phyloP scores from a whole-genome alignment of 169 alveolate genomes.

The Babesia divergens region DNA sequence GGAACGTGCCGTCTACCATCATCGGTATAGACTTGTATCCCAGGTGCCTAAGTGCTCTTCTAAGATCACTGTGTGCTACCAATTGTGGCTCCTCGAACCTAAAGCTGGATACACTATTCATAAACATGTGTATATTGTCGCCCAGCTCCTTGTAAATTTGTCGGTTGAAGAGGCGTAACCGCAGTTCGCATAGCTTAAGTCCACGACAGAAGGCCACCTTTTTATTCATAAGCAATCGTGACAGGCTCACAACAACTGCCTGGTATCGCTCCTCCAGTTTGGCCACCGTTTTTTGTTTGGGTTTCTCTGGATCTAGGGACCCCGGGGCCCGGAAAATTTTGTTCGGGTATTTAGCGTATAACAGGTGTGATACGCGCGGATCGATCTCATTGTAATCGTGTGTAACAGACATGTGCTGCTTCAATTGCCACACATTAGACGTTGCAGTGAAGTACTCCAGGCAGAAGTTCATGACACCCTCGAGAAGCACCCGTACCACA shows the following conservation, averaged over 20 bases:
- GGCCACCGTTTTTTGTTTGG: not conserved
- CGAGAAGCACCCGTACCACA: not conserved
- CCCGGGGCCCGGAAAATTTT: conserved; percentile 29
- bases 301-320: conserved; percentile 11
- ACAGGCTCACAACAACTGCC: conserved; percentile 17
- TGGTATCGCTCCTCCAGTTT: conserved; percentile 27
- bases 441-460: conserved; percentile 22
- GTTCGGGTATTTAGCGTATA: conserved; percentile 41
- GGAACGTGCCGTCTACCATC: conserved; percentile 26
- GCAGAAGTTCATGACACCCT: conserved; percentile 18
- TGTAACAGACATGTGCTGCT: not conserved
- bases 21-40: conserved; percentile 24
- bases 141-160: conserved; percentile 1
- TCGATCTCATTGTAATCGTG: conserved; percentile 31
- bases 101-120: conserved; percentile 8
- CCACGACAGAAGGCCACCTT: conserved; percentile 55
- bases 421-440: not conserved
- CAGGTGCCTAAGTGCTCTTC: conserved; percentile 9
- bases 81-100: conserved; percentile 4
- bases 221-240: not conserved
- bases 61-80: not conserved
- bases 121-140: not conserved
- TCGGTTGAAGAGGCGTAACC: conserved; percentile 22
- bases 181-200: conserved; percentile 34
- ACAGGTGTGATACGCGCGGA: conserved; percentile 5